These are phyloP conservation scores for Globisporangium radiosum DNA, from an alignment of 352 stramenopile species.

Conservation along the genomic window DNA sequence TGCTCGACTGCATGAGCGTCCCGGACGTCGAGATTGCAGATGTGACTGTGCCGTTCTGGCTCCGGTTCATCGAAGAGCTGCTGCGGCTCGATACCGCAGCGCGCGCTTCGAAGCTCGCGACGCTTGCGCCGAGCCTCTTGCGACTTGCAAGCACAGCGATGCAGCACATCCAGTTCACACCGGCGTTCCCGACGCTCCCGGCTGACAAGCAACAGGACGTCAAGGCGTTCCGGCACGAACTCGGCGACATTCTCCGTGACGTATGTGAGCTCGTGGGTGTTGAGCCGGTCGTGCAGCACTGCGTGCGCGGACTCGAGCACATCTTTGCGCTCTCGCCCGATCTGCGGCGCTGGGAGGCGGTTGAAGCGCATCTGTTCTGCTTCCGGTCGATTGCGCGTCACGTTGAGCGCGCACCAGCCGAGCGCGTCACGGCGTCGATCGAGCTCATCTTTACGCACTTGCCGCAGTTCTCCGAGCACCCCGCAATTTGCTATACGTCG, in stretches of 20 bases:
- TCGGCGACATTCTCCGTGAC: slow-evolving; percentile 77
- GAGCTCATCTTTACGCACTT: slow-evolving; percentile 76
- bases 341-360: slow-evolving; percentile 58
- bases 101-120: slow-evolving; percentile 19
- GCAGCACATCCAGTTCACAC: slow-evolving; percentile 74
- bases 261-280: slow-evolving; percentile 71
- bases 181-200: slow-evolving; percentile 56
- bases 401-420: slow-evolving; percentile 38
- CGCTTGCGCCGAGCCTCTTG: slow-evolving; percentile 46
- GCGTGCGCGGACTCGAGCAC: slow-evolving; percentile 60
- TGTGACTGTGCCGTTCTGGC: slow-evolving; percentile 85
- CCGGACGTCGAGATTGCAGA: slow-evolving; percentile 74
- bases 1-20: slow-evolving; percentile 87
- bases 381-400: slow-evolving; percentile 79
- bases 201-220: slow-evolving; percentile 77
- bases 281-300: slow-evolving; percentile 66
- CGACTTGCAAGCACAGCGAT: slow-evolving; percentile 66
- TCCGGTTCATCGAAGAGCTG: slow-evolving; percentile 51
- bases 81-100: slow-evolving; percentile 11
- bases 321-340: slow-evolving; percentile 49
- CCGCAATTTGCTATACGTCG: slow-evolving; percentile 80
- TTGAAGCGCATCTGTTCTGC: slow-evolving; percentile 80
- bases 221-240: slow-evolving; percentile 69
- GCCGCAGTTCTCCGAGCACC: slow-evolving; percentile 62
- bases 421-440: slow-evolving; percentile 31